Percentiles rank a stretch among this genome's conserved stretches.
These are phyloP conservation scores for Schizosaccharomyces octosporus DNA, from an alignment of 805 yeast genomes.

Conservation along the genomic window DNA sequence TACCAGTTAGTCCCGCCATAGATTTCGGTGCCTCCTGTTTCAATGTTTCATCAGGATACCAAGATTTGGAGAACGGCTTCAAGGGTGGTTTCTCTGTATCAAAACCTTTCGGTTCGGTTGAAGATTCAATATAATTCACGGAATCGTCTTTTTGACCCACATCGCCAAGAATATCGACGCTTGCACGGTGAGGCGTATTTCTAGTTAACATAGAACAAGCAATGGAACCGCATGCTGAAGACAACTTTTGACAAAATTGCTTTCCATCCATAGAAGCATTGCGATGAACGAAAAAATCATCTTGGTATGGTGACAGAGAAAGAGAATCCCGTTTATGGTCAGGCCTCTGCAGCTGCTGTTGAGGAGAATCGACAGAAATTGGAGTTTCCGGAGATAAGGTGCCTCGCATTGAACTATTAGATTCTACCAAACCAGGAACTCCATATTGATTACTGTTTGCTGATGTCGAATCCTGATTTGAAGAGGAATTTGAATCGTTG, in stretches of 20 bases:
- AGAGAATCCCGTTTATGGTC: not conserved
- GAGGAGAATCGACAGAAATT: not conserved
- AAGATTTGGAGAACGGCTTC: too few species aligned
- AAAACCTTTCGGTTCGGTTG: too few species aligned
- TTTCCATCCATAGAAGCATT: not conserved
- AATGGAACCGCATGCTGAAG: constrained; percentile 56
- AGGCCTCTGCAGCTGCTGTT: not conserved
- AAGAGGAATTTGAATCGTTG: too few species aligned
- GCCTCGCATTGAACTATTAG: not conserved
- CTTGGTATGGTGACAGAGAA: not conserved
- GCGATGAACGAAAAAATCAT: too few species aligned
- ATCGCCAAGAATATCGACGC: constrained; percentile 5
- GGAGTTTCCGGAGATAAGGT: not conserved
- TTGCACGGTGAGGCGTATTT: constrained; percentile 23
- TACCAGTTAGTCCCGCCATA: not conserved
- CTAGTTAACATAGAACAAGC: constrained; percentile 11
- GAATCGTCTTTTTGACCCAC: not conserved
- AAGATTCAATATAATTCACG: too few species aligned
- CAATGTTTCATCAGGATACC: too few species aligned
- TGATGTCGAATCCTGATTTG: too few species aligned
- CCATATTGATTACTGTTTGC: not conserved
- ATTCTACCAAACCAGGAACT: not conserved
- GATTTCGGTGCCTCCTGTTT: too few species aligned
- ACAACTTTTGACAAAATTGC: constrained; percentile 34
- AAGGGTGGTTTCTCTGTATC: too few species aligned